phyloP scores from a whole-genome alignment of 352 stramenopile species.

The Phytophthora nicotianae region DNA sequence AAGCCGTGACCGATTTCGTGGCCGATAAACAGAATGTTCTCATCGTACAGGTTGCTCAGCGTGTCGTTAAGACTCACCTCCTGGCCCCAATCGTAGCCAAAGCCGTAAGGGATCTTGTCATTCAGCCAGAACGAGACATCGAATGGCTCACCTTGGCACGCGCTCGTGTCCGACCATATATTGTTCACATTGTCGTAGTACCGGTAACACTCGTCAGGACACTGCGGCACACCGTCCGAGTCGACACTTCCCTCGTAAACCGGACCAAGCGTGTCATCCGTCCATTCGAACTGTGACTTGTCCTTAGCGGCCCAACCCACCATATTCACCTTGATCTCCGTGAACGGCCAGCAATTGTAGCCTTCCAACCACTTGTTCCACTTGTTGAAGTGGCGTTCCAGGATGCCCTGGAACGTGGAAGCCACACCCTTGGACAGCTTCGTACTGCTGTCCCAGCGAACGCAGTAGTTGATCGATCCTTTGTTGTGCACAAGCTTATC shows the following conservation, averaged over 20 bases:
- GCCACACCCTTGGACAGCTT: slow-evolving; percentile 8
- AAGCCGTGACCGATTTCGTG: slow-evolving; percentile 33
- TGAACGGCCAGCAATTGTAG: slow-evolving; percentile 36
- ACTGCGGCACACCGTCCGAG: slow-evolving; percentile 12
- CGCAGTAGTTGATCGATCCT: slow-evolving; percentile 31
- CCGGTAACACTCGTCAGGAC: slow-evolving; percentile 26
- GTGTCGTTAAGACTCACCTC: slow-evolving; percentile 32
- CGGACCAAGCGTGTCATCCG: slow-evolving; percentile 14
- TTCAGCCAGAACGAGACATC: slow-evolving; percentile 36
- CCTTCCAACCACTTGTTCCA: slow-evolving; percentile 33
- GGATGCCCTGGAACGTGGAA: slow-evolving; percentile 11
- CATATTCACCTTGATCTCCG: slow-evolving; percentile 26
- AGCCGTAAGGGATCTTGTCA: slow-evolving; percentile 24
- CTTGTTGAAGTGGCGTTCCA: slow-evolving; percentile 28
- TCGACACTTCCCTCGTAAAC: slow-evolving; percentile 16
- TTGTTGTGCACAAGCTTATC: slow-evolving; percentile 30
- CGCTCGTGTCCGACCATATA: slow-evolving; percentile 26
- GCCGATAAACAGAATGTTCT: slow-evolving; percentile 30
- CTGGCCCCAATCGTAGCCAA: slow-evolving; percentile 29
- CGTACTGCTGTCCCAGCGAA: slow-evolving; percentile 18
- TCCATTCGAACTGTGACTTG: slow-evolving; percentile 25
- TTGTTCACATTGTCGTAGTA: slow-evolving; percentile 27
- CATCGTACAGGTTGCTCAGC: slow-evolving; percentile 12
- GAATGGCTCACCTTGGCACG: slow-evolving; percentile 25
- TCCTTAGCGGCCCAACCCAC: slow-evolving; percentile 31